Evolutionary conservation across 345 rosid genomes (phyloP), one percentile per base, ranked within the genome.

Genomic region (Syzygium aqueum): DNA sequence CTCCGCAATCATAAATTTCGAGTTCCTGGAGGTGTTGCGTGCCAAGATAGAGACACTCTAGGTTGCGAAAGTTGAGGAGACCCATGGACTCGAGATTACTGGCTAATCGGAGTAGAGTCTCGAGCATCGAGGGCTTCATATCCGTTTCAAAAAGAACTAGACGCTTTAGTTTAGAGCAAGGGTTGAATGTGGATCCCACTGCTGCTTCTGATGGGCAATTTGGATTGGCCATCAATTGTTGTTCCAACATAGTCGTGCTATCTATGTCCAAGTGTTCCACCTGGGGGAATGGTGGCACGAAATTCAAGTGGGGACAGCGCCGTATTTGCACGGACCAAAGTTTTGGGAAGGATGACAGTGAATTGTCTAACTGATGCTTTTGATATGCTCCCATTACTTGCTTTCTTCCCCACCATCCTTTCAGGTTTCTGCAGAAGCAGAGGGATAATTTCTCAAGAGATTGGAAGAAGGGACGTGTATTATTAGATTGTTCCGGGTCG

Each of bases 321-420:
- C 0, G 0, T 65, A 65, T 7, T 6, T 0, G 0, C 40, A 65
- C 40, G 0, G 0, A 14, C 2, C 11, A 2, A 7, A 65, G 77
- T 65, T 65, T 65, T 15, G 51, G 27, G 11, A 61, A 61, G 37
- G 3, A 61, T 14, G 73, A 6, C 37, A 3, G 0, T 61, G 73
- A 61, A n/a, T 61, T n/a, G 73, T 61, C 73, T 61, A 8, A n/a
- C 17, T 0, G 37, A 61, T 61, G 73, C 73, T 19, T 53, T 53
- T 53, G 57, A 53, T 19, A 7, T 19, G 57, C 56, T 53, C 56
- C 8, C 23, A 53, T 53, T 17, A 17, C 23, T 53, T 53, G 43
- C 43, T 7, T n/a, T 12, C 8, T 28, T 61, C 2, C 73, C 73
- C 73, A n/a, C 73, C 73, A 61, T 61, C 37, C 37, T 12, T 61